Base-by-base conservation (phyloP, 2,329 filamentous ascomycete genomes). In the Aspergillus cejpii region DNA sequence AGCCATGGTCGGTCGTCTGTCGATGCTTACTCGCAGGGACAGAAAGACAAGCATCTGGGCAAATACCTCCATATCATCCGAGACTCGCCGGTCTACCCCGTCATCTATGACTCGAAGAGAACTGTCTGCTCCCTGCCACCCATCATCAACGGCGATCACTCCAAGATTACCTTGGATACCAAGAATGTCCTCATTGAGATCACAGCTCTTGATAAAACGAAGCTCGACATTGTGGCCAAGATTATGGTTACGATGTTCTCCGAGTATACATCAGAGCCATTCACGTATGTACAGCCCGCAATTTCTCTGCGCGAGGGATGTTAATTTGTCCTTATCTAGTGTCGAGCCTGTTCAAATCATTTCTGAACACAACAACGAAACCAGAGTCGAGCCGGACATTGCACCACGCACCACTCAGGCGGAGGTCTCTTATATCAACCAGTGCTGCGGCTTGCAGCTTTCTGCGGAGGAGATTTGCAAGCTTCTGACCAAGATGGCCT, bases 211-310 rank as follows among this genome's bases (percentile, higher is more conserved):
- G 92, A 98, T 66, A 83, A 85, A 64, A 98, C 94, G 21, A 98
- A 98, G 74, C 79, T 97, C 36, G 90, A 96, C 57, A 87, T 98
- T 53, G 91, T 96, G 49, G 87, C 85, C 71, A 89, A 94, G 66
- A 95, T 96, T 63, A 84, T 98, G 66, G 87, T 95, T 33, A 81
- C 91, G 60, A 98, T 98, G 91, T 98, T 98, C 77, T 94, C 87
- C 37, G 79, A 83, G 62, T 95, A 97, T 72, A 90, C 87, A 61
- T 77, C 79, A 15, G 87, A 96, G 62, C 81, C 82, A 20, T 96
- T 92, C 79, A 92, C 89, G 66, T 74, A 63, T 45, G 69, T 56
- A 23, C n/a, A 19, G 21, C 17, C 24, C n/a, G 29, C 1, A 8
- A 10, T 8, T 3, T 39, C 21, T 3, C 27, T 15, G 14, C 21